Base-by-base conservation (phyloP, 2,329 filamentous ascomycete genomes). In the Aspergillus flavus region DNA sequence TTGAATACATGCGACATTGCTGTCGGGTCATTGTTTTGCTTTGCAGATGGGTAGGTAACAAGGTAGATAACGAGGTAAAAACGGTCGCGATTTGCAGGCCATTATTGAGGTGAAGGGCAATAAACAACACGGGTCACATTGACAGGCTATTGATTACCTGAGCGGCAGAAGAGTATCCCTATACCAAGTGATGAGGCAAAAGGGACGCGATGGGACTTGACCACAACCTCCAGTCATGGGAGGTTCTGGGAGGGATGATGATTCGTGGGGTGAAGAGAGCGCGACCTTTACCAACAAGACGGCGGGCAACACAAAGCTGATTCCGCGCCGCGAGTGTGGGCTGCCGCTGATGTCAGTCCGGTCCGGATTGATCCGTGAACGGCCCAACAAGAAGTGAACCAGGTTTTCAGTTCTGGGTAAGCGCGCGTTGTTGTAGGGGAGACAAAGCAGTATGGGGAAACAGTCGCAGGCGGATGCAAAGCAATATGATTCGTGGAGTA, bases 291-390 rank as follows among this genome's bases (percentile, higher is more conserved):
- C 64, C 69, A 69, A 70, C 67, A 62, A 68, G 65, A 62, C 63
- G 57, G 64, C 62, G 62, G 58, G 58, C 62, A 65, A 61, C 62
- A 43, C 59, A 64, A 63, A 59, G 48, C 54, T 61, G 39, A 9
- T 62, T 59, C 58, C 62, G 45, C 55, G 54, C 30, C 55, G 54
- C 36, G 57, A 32, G 41, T 61, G 63, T 64, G 64, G 65, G 64
- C 65, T 68, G 67, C 64, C 66, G 68, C 69, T 71, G 68, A 71
- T 70, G 70, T 71, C 70, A 71, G 68, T 66, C 66, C 66, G 60
- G 65, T 60, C 63, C 65, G 61, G 65, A 60, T 67, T 68, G 69
- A 69, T 65, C 70, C 67, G 66, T 59, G 63, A 61, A 52, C 53
- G 54, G 58, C 59, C 45, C 58, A 61, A 26, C 43, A 43, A 62